Conservation (phyloP, 2,329 filamentous ascomycete genomes). For the Fusarium papillatum region DNA sequence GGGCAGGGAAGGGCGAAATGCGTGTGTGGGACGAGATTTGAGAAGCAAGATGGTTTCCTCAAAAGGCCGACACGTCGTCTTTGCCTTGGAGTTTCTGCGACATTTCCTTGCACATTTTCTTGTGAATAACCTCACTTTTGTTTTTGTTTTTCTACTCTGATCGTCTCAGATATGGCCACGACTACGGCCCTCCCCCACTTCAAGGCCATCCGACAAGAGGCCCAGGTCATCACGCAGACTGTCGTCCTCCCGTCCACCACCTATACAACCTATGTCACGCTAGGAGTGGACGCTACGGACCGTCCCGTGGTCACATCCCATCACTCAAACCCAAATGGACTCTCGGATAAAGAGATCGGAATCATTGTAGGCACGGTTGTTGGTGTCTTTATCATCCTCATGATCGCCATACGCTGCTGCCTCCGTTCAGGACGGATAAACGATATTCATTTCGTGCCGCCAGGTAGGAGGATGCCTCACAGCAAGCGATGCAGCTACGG, state of each 20-base stretch:
- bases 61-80: conserved; percentile 28
- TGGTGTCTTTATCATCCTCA: conserved; percentile 51
- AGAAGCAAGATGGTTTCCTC: not conserved
- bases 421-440: conserved; percentile 24
- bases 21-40: conserved; percentile 17
- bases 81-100: not conserved
- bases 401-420: conserved; percentile 51
- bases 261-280: conserved; percentile 52
- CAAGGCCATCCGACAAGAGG: conserved; percentile 41
- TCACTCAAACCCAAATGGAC: conserved; percentile 34
- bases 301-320: conserved; percentile 26
- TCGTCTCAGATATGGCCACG: conserved; percentile 12
- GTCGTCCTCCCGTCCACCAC: conserved; percentile 51
- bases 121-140: conserved; percentile 34
- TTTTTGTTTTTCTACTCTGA: not conserved
- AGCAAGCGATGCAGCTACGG: conserved; percentile 28
- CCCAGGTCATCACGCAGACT: conserved; percentile 53
- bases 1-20: conserved; percentile 21
- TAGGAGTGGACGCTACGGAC: conserved; percentile 35
- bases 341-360: conserved; percentile 54
- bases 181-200: conserved; percentile 21
- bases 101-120: conserved; percentile 29
- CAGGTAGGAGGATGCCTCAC: not conserved
- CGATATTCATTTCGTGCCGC: not conserved
- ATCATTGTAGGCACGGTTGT: conserved; percentile 56